Evolutionary conservation across 805 yeast genomes (phyloP).

Genomic region (Metschnikowia similis): DNA sequence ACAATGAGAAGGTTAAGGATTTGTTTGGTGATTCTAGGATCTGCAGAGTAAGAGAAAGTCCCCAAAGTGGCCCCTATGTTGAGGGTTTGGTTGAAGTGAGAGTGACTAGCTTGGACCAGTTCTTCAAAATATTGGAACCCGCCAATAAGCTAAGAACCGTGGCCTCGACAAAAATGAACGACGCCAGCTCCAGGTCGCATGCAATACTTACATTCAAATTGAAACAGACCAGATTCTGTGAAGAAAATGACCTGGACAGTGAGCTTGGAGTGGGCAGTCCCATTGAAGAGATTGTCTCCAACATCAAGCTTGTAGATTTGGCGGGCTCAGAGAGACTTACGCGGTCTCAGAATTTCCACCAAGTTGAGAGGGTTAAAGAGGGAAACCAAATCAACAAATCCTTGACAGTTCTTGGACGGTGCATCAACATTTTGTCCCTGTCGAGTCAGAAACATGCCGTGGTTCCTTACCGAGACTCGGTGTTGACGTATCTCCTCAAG

Average conservation of each 20-base stretch:
- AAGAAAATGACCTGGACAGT: constrained; percentile 1
- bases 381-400: constrained; percentile 78
- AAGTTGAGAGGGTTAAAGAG: constrained; percentile 56
- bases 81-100: constrained; percentile 56
- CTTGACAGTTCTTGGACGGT: constrained; percentile 72
- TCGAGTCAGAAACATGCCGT: constrained; percentile 31
- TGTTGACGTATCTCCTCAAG: constrained; percentile 67
- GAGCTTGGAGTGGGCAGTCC: constrained; percentile 30
- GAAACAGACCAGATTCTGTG: constrained; percentile 48
- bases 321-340: constrained; percentile 78
- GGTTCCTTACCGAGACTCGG: constrained; percentile 72
- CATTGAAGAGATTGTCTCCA: constrained; percentile 50
- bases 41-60: constrained; percentile 62
- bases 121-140: constrained; percentile 38
- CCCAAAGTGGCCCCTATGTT: constrained; percentile 65
- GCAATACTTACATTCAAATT: constrained; percentile 67
- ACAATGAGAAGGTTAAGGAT: constrained; percentile 74
- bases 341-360: constrained; percentile 58
- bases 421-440: constrained; percentile 47
- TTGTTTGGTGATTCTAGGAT: constrained; percentile 35
- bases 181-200: constrained; percentile 71
- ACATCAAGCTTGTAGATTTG: constrained; percentile 66
- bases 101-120: constrained; percentile 48
- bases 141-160: constrained; percentile 62
- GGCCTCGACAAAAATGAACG: constrained; percentile 72